phyloP scores from a whole-genome alignment of 2,329 filamentous ascomycete species.

The Penicillium verrucosum region DNA sequence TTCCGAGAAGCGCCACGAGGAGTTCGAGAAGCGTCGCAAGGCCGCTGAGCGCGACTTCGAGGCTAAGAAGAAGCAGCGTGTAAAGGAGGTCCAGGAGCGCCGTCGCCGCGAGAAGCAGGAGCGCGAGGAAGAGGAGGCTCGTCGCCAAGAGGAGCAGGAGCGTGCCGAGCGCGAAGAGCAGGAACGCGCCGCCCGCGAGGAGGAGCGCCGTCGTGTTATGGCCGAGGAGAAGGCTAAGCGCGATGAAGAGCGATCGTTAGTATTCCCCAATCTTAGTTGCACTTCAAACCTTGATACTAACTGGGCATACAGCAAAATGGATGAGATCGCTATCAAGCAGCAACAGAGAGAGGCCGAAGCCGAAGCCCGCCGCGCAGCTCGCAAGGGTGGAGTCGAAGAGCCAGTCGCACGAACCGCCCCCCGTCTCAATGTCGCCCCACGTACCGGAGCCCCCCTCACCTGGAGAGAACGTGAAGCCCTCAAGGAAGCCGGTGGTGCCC shows the following conservation, averaged over 20 bases:
- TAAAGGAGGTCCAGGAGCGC: constrained; percentile 83
- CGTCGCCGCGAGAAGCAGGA: constrained; percentile 79
- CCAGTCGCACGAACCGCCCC: constrained; percentile 53
- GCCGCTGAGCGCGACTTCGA: constrained; percentile 90
- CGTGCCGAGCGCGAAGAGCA: constrained; percentile 76
- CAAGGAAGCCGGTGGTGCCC: constrained; percentile 39
- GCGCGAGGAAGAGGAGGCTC: constrained; percentile 77
- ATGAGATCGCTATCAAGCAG: constrained; percentile 64
- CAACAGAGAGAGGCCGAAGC: constrained; percentile 84
- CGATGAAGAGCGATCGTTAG: constrained; percentile 59
- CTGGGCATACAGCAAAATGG: constrained; percentile 52
- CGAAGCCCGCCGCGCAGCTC: constrained; percentile 67
- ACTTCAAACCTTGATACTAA: constrained; percentile 31
- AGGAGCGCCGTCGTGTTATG: constrained; percentile 71
- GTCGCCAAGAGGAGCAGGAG: constrained; percentile 80
- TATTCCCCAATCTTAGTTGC: constrained; percentile 15
- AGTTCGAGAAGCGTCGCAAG: constrained; percentile 92
- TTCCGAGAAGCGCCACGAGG: constrained; percentile 81
- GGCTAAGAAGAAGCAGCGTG: constrained; percentile 80
- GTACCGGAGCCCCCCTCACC: constrained; percentile 42
- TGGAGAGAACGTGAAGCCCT: constrained; percentile 62
- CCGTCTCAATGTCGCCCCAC: constrained; percentile 53
- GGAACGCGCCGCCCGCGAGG: constrained; percentile 74
- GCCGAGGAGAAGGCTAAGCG: constrained; percentile 65
- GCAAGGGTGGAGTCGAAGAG: constrained; percentile 54